These are phyloP conservation scores for Colletotrichum plurivorum DNA, from an alignment of 2,329 filamentous ascomycete genomes.

Conservation along the genomic window DNA sequence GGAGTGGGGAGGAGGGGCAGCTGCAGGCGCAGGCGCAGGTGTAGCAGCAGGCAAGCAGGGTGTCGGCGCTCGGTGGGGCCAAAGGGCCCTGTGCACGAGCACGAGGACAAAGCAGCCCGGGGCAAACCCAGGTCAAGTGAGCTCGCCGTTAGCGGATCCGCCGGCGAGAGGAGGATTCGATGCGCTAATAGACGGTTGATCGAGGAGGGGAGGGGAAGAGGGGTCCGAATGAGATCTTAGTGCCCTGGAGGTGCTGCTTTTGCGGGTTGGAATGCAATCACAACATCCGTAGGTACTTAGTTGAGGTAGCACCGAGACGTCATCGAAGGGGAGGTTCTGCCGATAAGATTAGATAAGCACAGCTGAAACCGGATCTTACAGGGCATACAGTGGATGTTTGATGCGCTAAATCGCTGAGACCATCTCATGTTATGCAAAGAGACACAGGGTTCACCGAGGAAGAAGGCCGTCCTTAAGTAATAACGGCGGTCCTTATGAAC, in stretches of 20 bases:
- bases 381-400: conserved; percentile 1
- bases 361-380: conserved; percentile 35
- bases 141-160: conserved; percentile 22
- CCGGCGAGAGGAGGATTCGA: not conserved
- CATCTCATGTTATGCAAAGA: not conserved
- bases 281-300: not conserved
- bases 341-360: conserved; percentile 32
- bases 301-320: conserved; percentile 5
- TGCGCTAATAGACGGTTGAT: conserved; percentile 18
- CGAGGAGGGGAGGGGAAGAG: conserved; percentile 16
- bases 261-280: not conserved
- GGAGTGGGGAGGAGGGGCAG: not conserved
- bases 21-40: conserved; percentile 14
- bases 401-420: not conserved
- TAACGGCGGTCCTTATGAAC: not conserved
- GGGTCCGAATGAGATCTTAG: conserved; percentile 29
- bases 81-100: conserved; percentile 34
- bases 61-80: conserved; percentile 33
- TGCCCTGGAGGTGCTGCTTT: not conserved
- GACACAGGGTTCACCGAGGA: conserved; percentile 23
- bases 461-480: not conserved
- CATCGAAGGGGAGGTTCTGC: conserved; percentile 24
- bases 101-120: conserved; percentile 38
- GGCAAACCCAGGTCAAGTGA: conserved; percentile 35
- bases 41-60: not conserved